phyloP scores from a whole-genome alignment of 2,329 filamentous ascomycete species.

The Apiospora arundinis region DNA sequence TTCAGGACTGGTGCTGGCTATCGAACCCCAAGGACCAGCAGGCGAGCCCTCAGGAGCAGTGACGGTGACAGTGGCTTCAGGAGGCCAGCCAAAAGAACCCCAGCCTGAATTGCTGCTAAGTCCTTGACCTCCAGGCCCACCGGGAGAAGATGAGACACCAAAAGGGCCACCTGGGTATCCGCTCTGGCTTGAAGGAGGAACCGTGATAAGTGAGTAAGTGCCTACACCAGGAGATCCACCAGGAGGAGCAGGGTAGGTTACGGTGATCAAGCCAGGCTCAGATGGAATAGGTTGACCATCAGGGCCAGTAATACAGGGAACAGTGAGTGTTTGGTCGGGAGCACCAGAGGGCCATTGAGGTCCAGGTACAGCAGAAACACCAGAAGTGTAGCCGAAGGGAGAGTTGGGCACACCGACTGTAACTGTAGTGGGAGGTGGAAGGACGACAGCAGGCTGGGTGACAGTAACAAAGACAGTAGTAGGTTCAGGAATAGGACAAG shows the following conservation, averaged over 20 bases:
- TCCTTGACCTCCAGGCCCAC: constrained; percentile 11
- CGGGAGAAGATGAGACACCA: constrained; percentile 22
- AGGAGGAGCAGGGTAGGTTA: constrained; percentile 23
- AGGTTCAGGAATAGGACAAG: constrained; percentile 47
- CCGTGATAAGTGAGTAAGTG: constrained; percentile 23
- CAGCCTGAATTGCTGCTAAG: not conserved
- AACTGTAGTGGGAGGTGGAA: constrained; percentile 36
- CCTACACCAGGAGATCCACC: constrained; percentile 17
- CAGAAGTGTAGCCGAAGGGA: constrained; percentile 23
- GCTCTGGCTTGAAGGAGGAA: constrained; percentile 15
- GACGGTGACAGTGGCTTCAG: constrained; percentile 11
- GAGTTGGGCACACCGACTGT: constrained; percentile 37
- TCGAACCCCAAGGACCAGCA: not conserved
- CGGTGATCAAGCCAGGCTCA: constrained; percentile 23
- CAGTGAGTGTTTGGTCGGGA: constrained; percentile 23
- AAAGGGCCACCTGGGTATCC: constrained; percentile 22
- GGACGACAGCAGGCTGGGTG: constrained; percentile 41
- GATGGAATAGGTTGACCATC: not conserved
- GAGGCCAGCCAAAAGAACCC: not conserved
- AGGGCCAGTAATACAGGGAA: constrained; percentile 23
- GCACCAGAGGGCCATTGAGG: constrained; percentile 30
- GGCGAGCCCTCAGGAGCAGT: not conserved
- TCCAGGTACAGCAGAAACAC: constrained; percentile 28
- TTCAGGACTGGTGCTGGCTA: not conserved
- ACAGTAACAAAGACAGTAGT: constrained; percentile 58